Percentiles rank a stretch among this genome's conserved stretches.
Evolutionary conservation across 768 basidiomycete species (phyloP).

Genomic region (Rhodotorula kratochvilovae): DNA sequence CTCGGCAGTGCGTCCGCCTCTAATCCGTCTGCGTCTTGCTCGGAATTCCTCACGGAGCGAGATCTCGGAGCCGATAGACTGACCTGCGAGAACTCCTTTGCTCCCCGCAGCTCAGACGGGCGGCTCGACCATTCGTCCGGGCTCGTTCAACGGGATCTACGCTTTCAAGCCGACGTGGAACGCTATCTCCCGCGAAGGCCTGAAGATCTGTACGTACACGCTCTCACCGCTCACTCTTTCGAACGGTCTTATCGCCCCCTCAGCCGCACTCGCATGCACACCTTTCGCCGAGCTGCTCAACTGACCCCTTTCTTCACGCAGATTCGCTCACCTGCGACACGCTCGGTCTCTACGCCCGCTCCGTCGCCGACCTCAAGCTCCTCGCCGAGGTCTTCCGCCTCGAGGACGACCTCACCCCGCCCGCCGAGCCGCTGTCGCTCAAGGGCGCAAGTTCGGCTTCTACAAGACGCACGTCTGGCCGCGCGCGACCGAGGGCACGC

Average conservation of each 20-base stretch:
- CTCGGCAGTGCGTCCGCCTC: conserved; percentile 42
- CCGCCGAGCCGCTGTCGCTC: conserved; percentile 37
- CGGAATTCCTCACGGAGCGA: too few species aligned
- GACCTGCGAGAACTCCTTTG: neutral
- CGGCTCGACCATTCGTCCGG: conserved; percentile 46
- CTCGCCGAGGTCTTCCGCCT: conserved; percentile 42
- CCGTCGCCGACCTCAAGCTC: conserved; percentile 44
- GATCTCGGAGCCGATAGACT: conserved; percentile 1
- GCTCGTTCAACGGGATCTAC: conserved; percentile 46
- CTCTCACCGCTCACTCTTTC: neutral
- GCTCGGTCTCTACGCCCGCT: conserved; percentile 46
- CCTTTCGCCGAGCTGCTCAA: neutral
- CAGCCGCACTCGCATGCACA: too few species aligned
- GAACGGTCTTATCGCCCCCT: too few species aligned
- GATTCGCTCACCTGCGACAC: conserved; percentile 44
- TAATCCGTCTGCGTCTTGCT: too few species aligned
- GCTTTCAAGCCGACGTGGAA: conserved; percentile 47
- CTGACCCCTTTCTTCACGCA: neutral
- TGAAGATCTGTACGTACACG: conserved; percentile 38
- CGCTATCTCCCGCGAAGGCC: conserved; percentile 44
- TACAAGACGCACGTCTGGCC: conserved; percentile 40
- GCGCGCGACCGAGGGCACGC: conserved; percentile 27
- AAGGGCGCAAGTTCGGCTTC: conserved; percentile 41
- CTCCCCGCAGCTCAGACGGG: conserved; percentile 29
- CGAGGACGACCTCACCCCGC: conserved; percentile 38